phyloP scores from a whole-genome alignment of 495 filamentous ascomycete genomes.

The Podospora bellae-mahoneyi region DNA sequence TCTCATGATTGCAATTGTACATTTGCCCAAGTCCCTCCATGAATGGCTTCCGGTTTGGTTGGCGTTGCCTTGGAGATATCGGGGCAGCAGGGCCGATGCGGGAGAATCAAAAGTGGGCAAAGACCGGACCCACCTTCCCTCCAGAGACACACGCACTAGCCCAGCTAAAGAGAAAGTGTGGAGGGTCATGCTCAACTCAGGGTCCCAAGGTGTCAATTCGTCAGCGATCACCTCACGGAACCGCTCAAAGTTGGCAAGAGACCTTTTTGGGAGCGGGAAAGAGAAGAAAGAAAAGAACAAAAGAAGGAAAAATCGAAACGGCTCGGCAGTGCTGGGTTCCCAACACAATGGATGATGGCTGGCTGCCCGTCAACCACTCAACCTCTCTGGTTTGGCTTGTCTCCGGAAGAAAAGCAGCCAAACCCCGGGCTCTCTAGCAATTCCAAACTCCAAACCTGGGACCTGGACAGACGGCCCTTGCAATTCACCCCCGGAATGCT shows the following conservation, averaged over 20 bases:
- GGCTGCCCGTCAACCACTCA: background rate
- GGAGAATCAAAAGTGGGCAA: background rate
- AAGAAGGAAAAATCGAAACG: background rate
- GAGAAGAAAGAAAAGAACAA: background rate
- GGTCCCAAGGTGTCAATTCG: background rate
- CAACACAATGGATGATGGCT: background rate
- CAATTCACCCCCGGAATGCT: background rate
- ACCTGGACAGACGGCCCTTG: background rate
- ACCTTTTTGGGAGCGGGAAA: background rate
- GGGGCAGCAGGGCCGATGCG: constrained; percentile 5
- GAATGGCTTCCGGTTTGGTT: background rate
- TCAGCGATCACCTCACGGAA: constrained; percentile 1
- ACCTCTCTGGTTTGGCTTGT: background rate
- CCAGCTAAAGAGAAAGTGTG: background rate
- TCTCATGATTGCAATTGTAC: background rate
- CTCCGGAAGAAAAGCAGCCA: background rate
- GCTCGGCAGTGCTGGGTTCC: constrained; percentile 1
- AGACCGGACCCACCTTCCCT: constrained; percentile 1
- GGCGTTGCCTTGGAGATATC: constrained; percentile 6
- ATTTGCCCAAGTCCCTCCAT: background rate
- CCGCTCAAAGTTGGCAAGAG: background rate
- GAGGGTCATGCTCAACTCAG: constrained; percentile 6
- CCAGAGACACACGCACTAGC: constrained; percentile 4
- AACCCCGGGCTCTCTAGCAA: background rate
- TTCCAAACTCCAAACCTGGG: constrained; percentile 1